Evolutionary conservation across 164 flowering plant genomes (phyloP), one percentile per base, ranked within the genome.

Genomic region (Tetrastigma voinierianum): DNA sequence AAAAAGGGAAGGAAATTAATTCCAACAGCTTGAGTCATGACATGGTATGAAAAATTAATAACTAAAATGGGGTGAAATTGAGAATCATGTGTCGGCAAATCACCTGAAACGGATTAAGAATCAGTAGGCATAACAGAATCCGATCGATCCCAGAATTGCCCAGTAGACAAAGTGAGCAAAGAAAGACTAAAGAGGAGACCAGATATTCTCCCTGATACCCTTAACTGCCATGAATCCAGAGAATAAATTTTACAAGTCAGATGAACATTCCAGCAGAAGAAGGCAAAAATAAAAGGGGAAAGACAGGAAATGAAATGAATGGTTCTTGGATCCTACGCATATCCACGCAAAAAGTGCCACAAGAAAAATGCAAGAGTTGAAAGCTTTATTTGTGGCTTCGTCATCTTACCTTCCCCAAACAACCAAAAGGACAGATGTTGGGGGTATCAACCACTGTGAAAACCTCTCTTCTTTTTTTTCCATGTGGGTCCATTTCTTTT

Each of bases 301-400:
- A 14, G n/a, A 46, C 44, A 20, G 11, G 15, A 51, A 52, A 57
- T 18, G 21, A 51, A 13, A n/a, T 51, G 51, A 15, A 58, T 66
- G 23, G 47, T 17, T 61, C 73, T 69, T 72, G 71, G 59, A 76
- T 72, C 67, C 66, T 62, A 76, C 76, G 66, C 80, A 49, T 64
- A 64, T 53, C 59, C 59, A 66, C 62, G 46, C 46, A 10, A 61
- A 63, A 73, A 51, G 9, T 43, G 15, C 53, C 17, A 9, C 13
- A 13, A 32, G 4, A 63, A 63, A 15, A 63, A 49, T 5, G 10
- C 17, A 56, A 23, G 66, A 47, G 21, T 54, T 20, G 6, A 2
- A 13, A 3, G 24, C 55, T 51, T n/a, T 32, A 32, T 3, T 32
- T 32, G 2, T 32, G 40, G 40, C 40, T 32, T 32, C 40, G 40